Conservation (phyloP, 495 filamentous ascomycete species). For the Saxispiralis lemnorum region DNA sequence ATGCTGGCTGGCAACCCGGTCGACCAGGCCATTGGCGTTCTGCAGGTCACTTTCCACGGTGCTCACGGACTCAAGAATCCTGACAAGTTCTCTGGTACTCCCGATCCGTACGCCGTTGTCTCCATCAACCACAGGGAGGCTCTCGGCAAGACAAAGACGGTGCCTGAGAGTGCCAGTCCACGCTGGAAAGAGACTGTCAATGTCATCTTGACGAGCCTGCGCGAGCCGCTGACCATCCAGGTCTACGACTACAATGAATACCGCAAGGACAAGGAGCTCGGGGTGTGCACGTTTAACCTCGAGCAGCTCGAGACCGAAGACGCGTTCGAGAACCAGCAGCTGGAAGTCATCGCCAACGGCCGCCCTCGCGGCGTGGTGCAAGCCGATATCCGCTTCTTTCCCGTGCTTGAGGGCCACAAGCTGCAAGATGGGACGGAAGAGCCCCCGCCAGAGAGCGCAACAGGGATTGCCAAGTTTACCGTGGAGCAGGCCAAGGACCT, state of each 20-base stretch:
- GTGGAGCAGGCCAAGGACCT: conserved; percentile 92
- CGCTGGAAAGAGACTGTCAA: conserved; percentile 94
- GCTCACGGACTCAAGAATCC: conserved; percentile 85
- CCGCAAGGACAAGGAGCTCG: conserved; percentile 91
- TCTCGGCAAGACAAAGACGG: conserved; percentile 73
- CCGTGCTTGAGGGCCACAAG: conserved; percentile 56
- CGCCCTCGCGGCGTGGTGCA: conserved; percentile 63
- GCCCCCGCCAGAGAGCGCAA: conserved; percentile 72
- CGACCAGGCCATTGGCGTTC: conserved; percentile 86
- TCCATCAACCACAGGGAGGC: conserved; percentile 65
- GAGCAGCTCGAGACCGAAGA: conserved; percentile 59
- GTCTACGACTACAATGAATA: conserved; percentile 88
- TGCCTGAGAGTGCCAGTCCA: conserved; percentile 70
- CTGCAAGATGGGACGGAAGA: conserved; percentile 59
- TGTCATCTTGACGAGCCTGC: conserved; percentile 76
- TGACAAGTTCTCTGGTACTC: conserved; percentile 81
- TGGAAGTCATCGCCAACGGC: conserved; percentile 73
- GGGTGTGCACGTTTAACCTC: conserved; percentile 63
- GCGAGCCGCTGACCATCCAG: conserved; percentile 64
- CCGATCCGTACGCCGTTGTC: conserved; percentile 81
- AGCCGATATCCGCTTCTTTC: conserved; percentile 85
- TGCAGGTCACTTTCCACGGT: conserved; percentile 79
- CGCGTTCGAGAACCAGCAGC: conserved; percentile 64
- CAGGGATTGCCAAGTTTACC: conserved; percentile 81
- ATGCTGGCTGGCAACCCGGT: conserved; percentile 91